Evolutionary conservation across 176 grass and related monocot species (phyloP).

Genomic region (Carex myosuroides): DNA sequence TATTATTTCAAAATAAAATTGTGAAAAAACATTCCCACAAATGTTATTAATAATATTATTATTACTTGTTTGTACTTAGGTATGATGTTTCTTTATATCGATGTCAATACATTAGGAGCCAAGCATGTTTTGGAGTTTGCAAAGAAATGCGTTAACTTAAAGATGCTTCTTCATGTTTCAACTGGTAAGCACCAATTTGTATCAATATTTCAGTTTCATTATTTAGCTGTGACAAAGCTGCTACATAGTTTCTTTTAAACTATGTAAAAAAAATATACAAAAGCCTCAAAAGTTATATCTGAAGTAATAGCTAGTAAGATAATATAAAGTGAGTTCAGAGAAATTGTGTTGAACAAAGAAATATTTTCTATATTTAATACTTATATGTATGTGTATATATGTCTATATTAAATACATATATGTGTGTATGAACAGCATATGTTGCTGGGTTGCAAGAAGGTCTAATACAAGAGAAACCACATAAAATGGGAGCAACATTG

Average conservation of each 20-base stretch:
- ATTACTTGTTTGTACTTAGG: conserved; percentile 15
- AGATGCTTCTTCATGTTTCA: conserved; percentile 76
- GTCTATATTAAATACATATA: too few relatives aligned
- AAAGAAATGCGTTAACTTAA: conserved; percentile 53
- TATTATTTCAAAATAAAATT: neutral
- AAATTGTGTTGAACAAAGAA: too few relatives aligned
- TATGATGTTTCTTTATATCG: conserved; percentile 53
- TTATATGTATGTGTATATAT: too few relatives aligned
- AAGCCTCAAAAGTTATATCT: too few relatives aligned
- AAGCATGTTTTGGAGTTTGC: conserved; percentile 42
- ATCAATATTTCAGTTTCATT: neutral
- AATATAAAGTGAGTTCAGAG: too few relatives aligned
- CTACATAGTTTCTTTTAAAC: neutral
- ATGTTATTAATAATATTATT: neutral
- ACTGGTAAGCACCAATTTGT: conserved; percentile 31
- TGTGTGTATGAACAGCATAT: conserved; percentile 30
- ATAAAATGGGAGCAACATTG: conserved; percentile 42
- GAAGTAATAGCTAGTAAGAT: too few relatives aligned
- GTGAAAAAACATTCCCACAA: neutral
- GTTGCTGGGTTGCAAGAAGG: conserved; percentile 52
- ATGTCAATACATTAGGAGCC: conserved; percentile 37
- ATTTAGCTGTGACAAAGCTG: too few relatives aligned
- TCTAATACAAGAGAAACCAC: conserved; percentile 51
- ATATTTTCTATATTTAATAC: too few relatives aligned
- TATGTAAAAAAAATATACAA: too few relatives aligned